Percentiles rank a stretch among this genome's conserved stretches.
These are phyloP conservation scores for Coffea humblotiana DNA, from an alignment of 305 asterid species.

Conservation along the genomic window DNA sequence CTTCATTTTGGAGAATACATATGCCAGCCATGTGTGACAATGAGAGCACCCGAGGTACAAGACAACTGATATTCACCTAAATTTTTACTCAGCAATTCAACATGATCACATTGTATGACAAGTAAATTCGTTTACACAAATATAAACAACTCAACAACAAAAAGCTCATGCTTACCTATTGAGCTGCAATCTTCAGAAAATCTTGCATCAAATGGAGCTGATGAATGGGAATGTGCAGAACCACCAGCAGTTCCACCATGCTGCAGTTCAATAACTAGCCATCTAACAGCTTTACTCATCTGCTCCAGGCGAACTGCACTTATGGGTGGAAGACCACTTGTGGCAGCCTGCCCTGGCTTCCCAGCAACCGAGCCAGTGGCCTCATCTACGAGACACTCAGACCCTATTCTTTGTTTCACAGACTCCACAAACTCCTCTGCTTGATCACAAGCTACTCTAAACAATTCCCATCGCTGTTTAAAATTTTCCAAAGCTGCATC, in stretches of 20 bases:
- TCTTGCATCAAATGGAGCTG: slow-evolving; percentile 91
- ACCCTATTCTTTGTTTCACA: slow-evolving; percentile 95
- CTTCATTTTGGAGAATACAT: background rate
- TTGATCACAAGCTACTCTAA: slow-evolving; percentile 87
- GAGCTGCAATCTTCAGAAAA: slow-evolving; percentile 80
- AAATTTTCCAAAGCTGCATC: slow-evolving; percentile 83
- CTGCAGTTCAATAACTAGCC: slow-evolving; percentile 87
- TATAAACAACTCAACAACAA: background rate
- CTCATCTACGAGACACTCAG: slow-evolving; percentile 96
- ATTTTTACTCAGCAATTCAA: background rate
- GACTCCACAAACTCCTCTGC: slow-evolving; percentile 96
- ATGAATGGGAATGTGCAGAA: slow-evolving; percentile 55
- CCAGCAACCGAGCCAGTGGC: slow-evolving; percentile 80
- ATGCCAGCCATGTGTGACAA: background rate
- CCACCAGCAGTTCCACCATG: slow-evolving; percentile 68
- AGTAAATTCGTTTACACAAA: background rate
- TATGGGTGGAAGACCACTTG: slow-evolving; percentile 77
- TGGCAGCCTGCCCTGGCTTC: slow-evolving; percentile 54
- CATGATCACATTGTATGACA: background rate
- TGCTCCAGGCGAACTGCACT: slow-evolving; percentile 98
- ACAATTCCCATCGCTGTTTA: slow-evolving; percentile 88
- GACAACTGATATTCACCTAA: background rate
- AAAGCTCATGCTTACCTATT: slow-evolving; percentile 44
- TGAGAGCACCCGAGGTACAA: too few relatives aligned
- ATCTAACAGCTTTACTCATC: slow-evolving; percentile 97